A percentile compares a stretch with the other conserved stretches of the same genome.
Conservation (phyloP, 2,329 filamentous ascomycete species). For the Colletotrichum lini region DNA sequence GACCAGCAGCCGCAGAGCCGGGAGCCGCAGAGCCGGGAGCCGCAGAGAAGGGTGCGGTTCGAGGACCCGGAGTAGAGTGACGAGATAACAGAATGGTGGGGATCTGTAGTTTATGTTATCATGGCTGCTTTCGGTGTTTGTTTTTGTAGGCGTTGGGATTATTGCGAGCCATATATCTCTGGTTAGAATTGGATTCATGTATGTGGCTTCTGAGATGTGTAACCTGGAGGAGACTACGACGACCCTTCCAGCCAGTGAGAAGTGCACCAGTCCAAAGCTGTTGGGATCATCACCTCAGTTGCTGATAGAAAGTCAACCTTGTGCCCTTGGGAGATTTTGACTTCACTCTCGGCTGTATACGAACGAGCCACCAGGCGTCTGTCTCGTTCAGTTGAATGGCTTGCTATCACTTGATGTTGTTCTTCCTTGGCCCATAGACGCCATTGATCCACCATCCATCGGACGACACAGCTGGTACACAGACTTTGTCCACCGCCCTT, state of each 20-base stretch:
- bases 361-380: too few species aligned
- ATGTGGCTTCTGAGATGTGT: neutral
- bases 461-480: neutral
- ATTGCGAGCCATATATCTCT: neutral
- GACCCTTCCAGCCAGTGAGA: too few species aligned
- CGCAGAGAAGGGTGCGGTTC: constrained; percentile 9
- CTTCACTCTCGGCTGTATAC: too few species aligned
- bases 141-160: neutral
- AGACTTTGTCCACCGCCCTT: neutral
- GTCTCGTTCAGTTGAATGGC: neutral
- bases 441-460: neutral
- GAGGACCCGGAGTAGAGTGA: neutral
- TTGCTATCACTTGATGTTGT: neutral
- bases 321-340: too few species aligned
- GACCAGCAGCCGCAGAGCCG: neutral
- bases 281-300: neutral
- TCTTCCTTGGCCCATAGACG: neutral
- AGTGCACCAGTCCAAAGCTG: neutral
- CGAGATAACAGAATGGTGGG: neutral
- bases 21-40: neutral
- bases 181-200: neutral
- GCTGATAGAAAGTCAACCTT: neutral
- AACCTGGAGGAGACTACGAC: too few species aligned
- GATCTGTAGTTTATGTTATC: neutral
- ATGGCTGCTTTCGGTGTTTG: neutral